These are phyloP conservation scores for Fusarium nodosum DNA, from an alignment of 2,329 filamentous ascomycete genomes.

Conservation along the genomic window DNA sequence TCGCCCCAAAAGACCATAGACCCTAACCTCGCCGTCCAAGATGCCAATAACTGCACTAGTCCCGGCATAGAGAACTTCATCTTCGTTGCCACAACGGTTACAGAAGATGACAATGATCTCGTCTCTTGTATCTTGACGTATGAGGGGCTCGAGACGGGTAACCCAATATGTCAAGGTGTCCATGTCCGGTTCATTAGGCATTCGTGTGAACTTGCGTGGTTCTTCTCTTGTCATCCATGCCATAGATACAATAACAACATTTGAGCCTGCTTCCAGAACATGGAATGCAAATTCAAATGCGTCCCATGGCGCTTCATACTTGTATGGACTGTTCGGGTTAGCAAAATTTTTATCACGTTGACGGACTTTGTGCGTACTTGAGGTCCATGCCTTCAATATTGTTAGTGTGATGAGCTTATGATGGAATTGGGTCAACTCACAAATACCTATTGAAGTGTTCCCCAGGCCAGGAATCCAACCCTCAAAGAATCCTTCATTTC, in stretches of 20 bases:
- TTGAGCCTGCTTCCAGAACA: conserved; percentile 67
- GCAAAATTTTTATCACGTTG: no score
- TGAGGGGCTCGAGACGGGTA: conserved; percentile 75
- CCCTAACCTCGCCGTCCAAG: conserved; percentile 71
- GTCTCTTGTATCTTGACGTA: conserved; percentile 62
- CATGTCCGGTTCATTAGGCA: conserved; percentile 73
- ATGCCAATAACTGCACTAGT: conserved; percentile 80
- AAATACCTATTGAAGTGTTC: conserved; percentile 70
- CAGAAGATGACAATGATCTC: conserved; percentile 79
- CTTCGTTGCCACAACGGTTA: conserved; percentile 78
- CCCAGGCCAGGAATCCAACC: conserved; percentile 64
- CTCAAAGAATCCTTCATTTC: conserved; percentile 63
- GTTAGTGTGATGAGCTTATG: background rate
- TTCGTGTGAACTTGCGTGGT: conserved; percentile 61
- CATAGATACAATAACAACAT: conserved; percentile 79
- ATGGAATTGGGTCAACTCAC: conserved; percentile 46
- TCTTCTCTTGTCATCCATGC: conserved; percentile 78
- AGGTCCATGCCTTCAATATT: conserved; percentile 62
- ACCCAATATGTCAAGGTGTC: conserved; percentile 84
- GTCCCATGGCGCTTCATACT: conserved; percentile 57
- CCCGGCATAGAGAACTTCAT: conserved; percentile 76
- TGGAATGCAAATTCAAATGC: conserved; percentile 65
- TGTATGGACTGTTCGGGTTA: conserved; percentile 53
- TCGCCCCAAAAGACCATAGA: conserved; percentile 79
- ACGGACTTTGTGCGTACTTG: conserved; percentile 59